These are phyloP conservation scores for Epichloe bromicola DNA, from an alignment of 2,329 filamentous ascomycete species.

Conservation along the genomic window DNA sequence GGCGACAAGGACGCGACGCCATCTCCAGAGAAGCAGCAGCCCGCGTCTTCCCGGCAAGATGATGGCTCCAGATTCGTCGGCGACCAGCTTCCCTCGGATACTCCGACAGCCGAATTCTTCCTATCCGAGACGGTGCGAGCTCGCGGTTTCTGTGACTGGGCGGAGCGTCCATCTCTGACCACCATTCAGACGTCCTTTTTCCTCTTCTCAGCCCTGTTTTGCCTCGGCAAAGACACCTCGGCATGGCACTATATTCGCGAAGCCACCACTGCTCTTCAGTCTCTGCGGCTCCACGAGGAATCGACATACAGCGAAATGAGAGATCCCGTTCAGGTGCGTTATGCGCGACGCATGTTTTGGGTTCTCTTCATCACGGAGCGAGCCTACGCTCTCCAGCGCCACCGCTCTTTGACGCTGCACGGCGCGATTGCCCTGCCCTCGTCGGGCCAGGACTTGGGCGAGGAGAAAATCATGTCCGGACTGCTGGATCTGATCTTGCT, in stretches of 20 bases:
- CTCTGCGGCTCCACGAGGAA: constrained; percentile 18
- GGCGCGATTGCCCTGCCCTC: constrained; percentile 12
- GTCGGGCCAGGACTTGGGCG: constrained; percentile 8
- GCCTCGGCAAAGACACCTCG: constrained; percentile 18
- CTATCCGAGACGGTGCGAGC: constrained; percentile 17
- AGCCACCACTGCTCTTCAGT: constrained; percentile 16
- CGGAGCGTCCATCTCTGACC: constrained; percentile 15
- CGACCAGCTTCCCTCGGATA: neutral
- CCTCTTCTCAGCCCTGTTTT: constrained; percentile 18
- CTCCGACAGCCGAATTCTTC: constrained; percentile 12
- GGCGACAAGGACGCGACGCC: constrained; percentile 1
- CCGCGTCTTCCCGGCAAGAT: neutral
- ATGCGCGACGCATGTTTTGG: constrained; percentile 16
- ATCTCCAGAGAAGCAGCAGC: no score
- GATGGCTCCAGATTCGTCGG: neutral
- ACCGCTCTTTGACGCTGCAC: constrained; percentile 16
- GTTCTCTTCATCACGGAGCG: constrained; percentile 21
- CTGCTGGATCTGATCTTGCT: constrained; percentile 19
- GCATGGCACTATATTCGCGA: constrained; percentile 21
- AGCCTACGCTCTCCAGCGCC: constrained; percentile 18
- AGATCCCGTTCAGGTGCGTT: constrained; percentile 7
- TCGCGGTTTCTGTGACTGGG: constrained; percentile 12
- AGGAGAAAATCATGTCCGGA: constrained; percentile 16
- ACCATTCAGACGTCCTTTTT: constrained; percentile 21
- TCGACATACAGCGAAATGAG: constrained; percentile 8